Percentiles rank a stretch among this genome's conserved stretches.
These are phyloP conservation scores for Lipomyces yarrowii DNA, from an alignment of 1,139 yeast genomes.

Conservation along the genomic window DNA sequence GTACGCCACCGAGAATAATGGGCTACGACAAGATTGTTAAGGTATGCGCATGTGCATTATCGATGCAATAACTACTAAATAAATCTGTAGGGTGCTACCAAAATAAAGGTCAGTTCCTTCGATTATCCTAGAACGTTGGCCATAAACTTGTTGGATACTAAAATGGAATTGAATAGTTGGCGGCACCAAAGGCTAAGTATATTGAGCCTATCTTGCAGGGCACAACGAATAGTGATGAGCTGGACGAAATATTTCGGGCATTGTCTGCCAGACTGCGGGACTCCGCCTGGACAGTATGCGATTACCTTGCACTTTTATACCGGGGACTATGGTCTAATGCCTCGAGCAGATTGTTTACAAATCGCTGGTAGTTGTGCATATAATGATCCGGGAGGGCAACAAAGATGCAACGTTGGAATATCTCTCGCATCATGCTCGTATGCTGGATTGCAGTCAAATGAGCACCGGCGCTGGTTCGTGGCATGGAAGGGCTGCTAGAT, in stretches of 20 bases:
- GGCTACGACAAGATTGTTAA: slow-evolving; percentile 58
- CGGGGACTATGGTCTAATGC: neutral
- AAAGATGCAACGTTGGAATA: slow-evolving; percentile 67
- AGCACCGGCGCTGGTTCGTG: slow-evolving; percentile 35
- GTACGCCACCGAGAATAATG: slow-evolving; percentile 6
- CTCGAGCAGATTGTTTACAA: slow-evolving; percentile 64
- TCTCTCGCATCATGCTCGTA: slow-evolving; percentile 59
- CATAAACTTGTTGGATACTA: neutral
- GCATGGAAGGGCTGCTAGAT: neutral
- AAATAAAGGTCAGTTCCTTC: slow-evolving; percentile 50
- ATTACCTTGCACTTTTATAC: neutral
- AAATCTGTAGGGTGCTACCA: slow-evolving; percentile 62
- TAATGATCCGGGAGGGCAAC: slow-evolving; percentile 92
- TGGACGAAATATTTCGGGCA: slow-evolving; percentile 68
- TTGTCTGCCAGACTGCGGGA: slow-evolving; percentile 67
- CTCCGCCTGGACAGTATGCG: slow-evolving; percentile 70
- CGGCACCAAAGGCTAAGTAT: slow-evolving; percentile 97
- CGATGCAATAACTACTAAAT: neutral
- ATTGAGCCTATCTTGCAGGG: slow-evolving; percentile 89
- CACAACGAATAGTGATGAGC: slow-evolving; percentile 60
- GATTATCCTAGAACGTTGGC: neutral
- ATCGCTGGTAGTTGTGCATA: slow-evolving; percentile 78
- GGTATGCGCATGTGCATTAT: slow-evolving; percentile 41
- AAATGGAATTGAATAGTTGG: slow-evolving; percentile 59
- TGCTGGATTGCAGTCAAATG: slow-evolving; percentile 55